Conservation (phyloP, 768 basidiomycete species). For the Psilocybe tampanensis region DNA sequence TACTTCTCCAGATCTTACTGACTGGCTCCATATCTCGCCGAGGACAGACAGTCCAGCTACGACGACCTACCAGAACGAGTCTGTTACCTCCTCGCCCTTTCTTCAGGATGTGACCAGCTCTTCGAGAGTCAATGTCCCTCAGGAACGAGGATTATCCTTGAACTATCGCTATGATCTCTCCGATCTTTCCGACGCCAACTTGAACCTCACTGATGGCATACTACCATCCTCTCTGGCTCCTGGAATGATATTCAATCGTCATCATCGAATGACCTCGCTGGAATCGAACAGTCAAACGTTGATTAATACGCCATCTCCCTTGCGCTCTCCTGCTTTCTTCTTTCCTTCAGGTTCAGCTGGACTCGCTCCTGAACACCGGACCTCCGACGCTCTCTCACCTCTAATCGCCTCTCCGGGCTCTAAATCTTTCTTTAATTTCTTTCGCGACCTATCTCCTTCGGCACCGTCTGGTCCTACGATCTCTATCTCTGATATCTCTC, state of each 20-base stretch:
- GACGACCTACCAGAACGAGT: constrained; percentile 10
- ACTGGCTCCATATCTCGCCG: constrained; percentile 32
- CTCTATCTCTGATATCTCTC: constrained; percentile 30
- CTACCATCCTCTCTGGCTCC: neutral
- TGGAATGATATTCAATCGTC: constrained; percentile 17
- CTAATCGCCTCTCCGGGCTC: neutral
- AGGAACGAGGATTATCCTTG: constrained; percentile 11
- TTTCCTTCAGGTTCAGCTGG: constrained; percentile 10
- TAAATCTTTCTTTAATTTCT: constrained; percentile 1
- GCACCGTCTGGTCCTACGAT: neutral
- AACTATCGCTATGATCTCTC: constrained; percentile 20
- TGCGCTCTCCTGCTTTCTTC: constrained; percentile 9
- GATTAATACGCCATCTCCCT: constrained; percentile 28
- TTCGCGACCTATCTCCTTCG: neutral
- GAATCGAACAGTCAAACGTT: constrained; percentile 25
- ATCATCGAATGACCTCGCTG: constrained; percentile 26
- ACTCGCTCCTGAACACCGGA: neutral
- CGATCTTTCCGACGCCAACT: neutral
- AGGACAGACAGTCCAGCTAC: constrained; percentile 12
- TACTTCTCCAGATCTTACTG: constrained; percentile 26
- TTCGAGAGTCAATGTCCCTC: constrained; percentile 18
- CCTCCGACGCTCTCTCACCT: neutral
- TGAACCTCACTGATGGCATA: constrained; percentile 1
- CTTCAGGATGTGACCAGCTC: constrained; percentile 24
- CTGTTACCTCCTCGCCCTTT: constrained; percentile 18